Evolutionary conservation across 495 filamentous ascomycete species (phyloP).

Genomic region (Podospora pseudoanserina): DNA sequence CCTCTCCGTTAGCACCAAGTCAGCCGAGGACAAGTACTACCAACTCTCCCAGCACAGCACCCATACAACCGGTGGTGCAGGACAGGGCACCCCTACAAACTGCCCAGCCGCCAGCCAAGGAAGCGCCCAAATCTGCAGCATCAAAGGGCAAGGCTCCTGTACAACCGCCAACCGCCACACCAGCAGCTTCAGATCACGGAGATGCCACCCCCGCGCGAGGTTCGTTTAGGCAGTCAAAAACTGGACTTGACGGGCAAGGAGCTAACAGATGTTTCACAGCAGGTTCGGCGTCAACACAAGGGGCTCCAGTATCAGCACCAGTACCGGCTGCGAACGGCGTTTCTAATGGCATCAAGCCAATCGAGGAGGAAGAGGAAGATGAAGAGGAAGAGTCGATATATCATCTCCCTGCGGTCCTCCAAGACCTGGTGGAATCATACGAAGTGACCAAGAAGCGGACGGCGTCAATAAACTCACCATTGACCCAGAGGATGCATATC

Average conservation of each 20-base stretch:
- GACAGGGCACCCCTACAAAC: slow-evolving; percentile 32
- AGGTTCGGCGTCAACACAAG: slow-evolving; percentile 15
- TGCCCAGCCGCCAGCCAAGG: slow-evolving; percentile 22
- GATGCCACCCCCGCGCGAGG: background rate
- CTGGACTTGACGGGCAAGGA: background rate
- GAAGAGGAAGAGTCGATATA: slow-evolving; percentile 82
- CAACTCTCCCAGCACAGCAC: slow-evolving; percentile 40
- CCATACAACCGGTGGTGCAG: slow-evolving; percentile 40
- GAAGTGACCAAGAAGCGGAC: slow-evolving; percentile 73
- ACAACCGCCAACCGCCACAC: slow-evolving; percentile 3
- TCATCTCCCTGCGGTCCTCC: slow-evolving; percentile 85
- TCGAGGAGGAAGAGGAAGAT: slow-evolving; percentile 37
- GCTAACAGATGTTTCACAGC: background rate
- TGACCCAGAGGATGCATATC: slow-evolving; percentile 67
- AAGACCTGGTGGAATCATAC: slow-evolving; percentile 86
- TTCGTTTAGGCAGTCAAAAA: background rate
- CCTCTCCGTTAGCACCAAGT: slow-evolving; percentile 48
- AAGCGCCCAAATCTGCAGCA: slow-evolving; percentile 20
- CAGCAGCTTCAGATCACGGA: background rate
- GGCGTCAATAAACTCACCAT: slow-evolving; percentile 53
- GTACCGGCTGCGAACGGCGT: slow-evolving; percentile 47
- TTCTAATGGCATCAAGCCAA: slow-evolving; percentile 47
- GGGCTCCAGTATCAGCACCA: slow-evolving; percentile 10
- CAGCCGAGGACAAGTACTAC: slow-evolving; percentile 41
- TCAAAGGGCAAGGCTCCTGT: slow-evolving; percentile 42